phyloP scores from a whole-genome alignment of 2,329 filamentous ascomycete species.

The Cordyceps cateniannulata region DNA sequence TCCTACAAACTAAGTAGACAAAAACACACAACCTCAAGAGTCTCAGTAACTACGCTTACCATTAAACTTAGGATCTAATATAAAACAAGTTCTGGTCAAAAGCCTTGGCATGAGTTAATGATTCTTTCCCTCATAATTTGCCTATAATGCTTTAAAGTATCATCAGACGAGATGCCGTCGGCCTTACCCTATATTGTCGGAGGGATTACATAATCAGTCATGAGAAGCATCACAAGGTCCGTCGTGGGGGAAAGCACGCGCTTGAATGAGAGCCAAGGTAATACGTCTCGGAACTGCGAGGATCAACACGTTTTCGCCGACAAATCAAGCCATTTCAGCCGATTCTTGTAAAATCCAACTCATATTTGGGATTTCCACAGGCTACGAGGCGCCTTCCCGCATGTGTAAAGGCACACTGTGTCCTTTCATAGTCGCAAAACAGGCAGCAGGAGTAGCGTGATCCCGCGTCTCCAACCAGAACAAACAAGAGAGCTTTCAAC shows the following conservation, averaged over 20 bases:
- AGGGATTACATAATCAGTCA: conserved; percentile 2
- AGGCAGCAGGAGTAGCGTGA: background rate
- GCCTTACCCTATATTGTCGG: background rate
- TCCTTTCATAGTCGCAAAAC: background rate
- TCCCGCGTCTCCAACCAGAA: background rate
- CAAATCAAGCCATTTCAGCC: background rate
- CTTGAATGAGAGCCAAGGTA: background rate
- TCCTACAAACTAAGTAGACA: no score
- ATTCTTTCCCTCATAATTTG: no score
- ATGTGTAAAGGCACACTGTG: background rate
- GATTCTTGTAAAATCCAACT: background rate
- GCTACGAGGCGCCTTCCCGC: background rate
- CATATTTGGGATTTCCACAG: background rate
- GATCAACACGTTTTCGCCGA: background rate
- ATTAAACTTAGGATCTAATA: no score
- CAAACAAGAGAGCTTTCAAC: background rate
- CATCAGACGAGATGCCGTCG: no score
- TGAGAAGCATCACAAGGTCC: conserved; percentile 4
- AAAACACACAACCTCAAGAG: no score
- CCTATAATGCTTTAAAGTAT: no score
- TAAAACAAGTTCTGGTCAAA: no score
- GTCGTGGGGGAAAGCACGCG: background rate
- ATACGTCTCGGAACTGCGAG: background rate
- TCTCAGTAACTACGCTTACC: no score
- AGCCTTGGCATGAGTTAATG: no score